Evolutionary conservation across 441 rosid species (phyloP), one percentile per base, ranked within the genome.

Genomic region (Oxalis stricta): DNA sequence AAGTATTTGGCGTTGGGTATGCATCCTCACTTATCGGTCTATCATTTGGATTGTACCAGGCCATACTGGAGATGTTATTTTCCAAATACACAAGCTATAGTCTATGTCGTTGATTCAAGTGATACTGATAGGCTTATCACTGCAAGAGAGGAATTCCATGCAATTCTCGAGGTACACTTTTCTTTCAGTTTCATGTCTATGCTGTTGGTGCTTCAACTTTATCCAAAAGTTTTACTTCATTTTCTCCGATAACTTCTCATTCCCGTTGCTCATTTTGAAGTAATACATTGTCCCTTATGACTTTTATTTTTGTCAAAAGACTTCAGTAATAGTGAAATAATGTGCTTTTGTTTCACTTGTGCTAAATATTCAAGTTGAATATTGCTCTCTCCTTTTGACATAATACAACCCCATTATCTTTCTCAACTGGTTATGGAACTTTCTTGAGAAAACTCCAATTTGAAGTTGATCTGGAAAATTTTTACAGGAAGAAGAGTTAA

Each of bases 61-160:
- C 97, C 97, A 40, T 87, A 87, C 58, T 87, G 97, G 97, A 73
- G 97, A 72, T 87, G 95, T 59, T 87, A 87, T 65, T 87, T 87
- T 47, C 97, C 95, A 14, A 87, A 87, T 63, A 84, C 97, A 24
- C 95, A 87, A 56, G 97, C 97, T 50, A 81, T 87, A 33, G 81
- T 87, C 33, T 87, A 87, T 58, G 97, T 87, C 32, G 79, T 84
- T 55, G 97, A 87, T 69, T 87, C 95, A 18, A 83, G 97, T 53
- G 97, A 87, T 56, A 87, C 86, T 9, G 94, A 87, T 48, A 64
- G 97, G 63, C 68, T 87, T 39, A 79, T 66, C 23, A 81, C 81
- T 39, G 95, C 97, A 5, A 87, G 76, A 66, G 95, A 84, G 12
- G 97, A 87, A 61, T 87, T 87, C 59, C 97, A 87, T 67, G 84